Base-by-base conservation (phyloP, 768 basidiomycete species). In the Auriscalpium vulgare region DNA sequence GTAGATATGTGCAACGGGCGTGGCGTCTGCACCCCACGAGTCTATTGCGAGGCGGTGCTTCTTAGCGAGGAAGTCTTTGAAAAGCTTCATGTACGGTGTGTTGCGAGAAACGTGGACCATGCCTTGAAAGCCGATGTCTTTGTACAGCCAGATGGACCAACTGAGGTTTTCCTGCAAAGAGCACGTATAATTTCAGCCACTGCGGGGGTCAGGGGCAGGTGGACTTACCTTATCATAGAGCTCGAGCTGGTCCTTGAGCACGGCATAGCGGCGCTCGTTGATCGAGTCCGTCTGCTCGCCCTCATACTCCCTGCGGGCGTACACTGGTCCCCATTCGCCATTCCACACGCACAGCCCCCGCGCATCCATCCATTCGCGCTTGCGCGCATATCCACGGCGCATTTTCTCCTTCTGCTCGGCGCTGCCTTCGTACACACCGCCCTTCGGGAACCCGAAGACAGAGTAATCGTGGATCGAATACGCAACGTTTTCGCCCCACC, bases 241-340 rank as follows among this genome's bases (percentile, higher is more conserved):
- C n/a, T 66, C 63, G 4, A 77, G 62, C 62, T 77, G 76, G 55
- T 71, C 67, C 43, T 69, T 64, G 44, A 74, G 63, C 0, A 74
- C 69, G 17, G 59, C 59, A 57, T 69, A 73, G n/a, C 76, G 63
- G 10, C 59, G 51, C 51, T 71, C 65, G 62, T 77, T 77, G 59
- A 72, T 71, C 29, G 66, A 59, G 21, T 75, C 68, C 63, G 67
- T 72, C 44, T 71, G 60, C 16, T 63, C 54, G 1, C 70, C 64
- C 13, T 72, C 69, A 21, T 56, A 62, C 35, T 69, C 60, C 60
- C 57, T 44, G 48, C 66, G 60, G 14, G 70, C 68, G 59, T 77
- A 77, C 16, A 76, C 74, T 13, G 75, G 75, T 17, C 75, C 76
- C 57, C 70, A 77, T 57, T 75, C 74, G n/a, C 75, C 75, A 50